Evolutionary conservation across 2,329 filamentous ascomycete species (phyloP), one percentile per base, ranked within the genome.

Genomic region (Beauveria scarabaeidicola): DNA sequence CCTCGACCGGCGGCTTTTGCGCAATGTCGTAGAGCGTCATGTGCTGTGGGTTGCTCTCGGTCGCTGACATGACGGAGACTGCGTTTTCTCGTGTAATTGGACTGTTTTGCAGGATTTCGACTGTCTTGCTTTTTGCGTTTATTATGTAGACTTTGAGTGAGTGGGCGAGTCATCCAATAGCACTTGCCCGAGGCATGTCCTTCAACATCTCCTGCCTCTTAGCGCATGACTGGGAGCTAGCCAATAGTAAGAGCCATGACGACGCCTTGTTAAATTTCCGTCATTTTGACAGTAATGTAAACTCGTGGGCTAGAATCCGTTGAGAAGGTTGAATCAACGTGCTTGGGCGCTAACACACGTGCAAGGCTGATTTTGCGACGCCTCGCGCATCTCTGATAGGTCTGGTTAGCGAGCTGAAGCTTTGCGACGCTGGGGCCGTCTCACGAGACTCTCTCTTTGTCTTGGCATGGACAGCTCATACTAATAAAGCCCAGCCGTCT

Each of bases 21-120:
- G 69, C 71, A 47, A 79, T 77, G 64, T 78, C 76, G 64, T 78
- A 79, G 59, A 77, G 70, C 44, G 67, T 52, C 11, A 77, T 69
- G 36, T 3, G 32, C 19, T 32, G n/a, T 10, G 36, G 15, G 13
- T 23, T 17, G 29, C 21, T 41, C 23, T 23, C 15, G 5, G 44
- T 43, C 17, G 47, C 36, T 17, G 43, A 46, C 52, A 55, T 55
- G 52, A 11, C 38, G 13, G 11, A 27, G 8, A 38, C 15, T 8
- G 21, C n/a, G 21, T 4, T 36, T 8, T 50, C 3, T 40, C 2
- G 36, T 41, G 21, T 25, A 15, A 52, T 25, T 40, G 32, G 13
- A 17, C 13, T n/a, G 2, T 10, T 21, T n/a, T 29, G 17, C 19
- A 19, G 15, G 9, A 21, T 15, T 15, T 50, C 0, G 7, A 4